These are phyloP conservation scores for Pholiota molesta DNA, from an alignment of 768 basidiomycete species.

Conservation along the genomic window DNA sequence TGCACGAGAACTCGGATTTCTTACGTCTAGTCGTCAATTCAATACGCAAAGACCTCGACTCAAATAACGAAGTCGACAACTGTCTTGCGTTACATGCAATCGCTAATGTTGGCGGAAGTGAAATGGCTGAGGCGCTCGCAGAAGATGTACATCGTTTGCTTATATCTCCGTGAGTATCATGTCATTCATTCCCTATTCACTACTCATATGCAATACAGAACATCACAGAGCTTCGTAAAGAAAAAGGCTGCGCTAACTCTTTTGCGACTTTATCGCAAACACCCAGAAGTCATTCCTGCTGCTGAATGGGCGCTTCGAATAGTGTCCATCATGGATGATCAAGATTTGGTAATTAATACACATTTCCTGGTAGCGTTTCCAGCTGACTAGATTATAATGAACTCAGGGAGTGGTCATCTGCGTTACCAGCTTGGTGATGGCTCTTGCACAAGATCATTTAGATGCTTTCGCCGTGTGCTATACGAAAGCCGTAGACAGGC, in stretches of 20 bases:
- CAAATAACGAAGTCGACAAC: constrained; percentile 92
- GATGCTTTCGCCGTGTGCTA: constrained; percentile 93
- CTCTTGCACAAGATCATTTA: constrained; percentile 91
- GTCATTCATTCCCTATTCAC: background rate
- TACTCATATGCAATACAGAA: constrained; percentile 49
- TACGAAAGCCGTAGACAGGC: constrained; percentile 89
- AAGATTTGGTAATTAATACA: constrained; percentile 63
- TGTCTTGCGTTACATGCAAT: constrained; percentile 97
- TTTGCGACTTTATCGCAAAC: constrained; percentile 92
- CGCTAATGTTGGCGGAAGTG: constrained; percentile 95
- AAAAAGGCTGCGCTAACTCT: constrained; percentile 98
- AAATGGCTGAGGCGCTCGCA: constrained; percentile 96
- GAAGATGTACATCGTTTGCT: constrained; percentile 94
- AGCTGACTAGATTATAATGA: constrained; percentile 1
- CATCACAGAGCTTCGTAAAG: constrained; percentile 93
- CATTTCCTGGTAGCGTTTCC: background rate
- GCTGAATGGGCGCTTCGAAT: constrained; percentile 96
- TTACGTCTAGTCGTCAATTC: constrained; percentile 97
- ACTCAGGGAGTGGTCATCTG: constrained; percentile 90
- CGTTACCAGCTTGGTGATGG: constrained; percentile 91
- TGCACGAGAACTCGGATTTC: constrained; percentile 99
- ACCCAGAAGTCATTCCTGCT: constrained; percentile 91
- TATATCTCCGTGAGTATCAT: constrained; percentile 80
- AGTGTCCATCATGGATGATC: constrained; percentile 94
- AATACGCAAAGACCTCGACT: constrained; percentile 95